Conservation (phyloP, 2,329 filamentous ascomycete genomes). For the Xylariales sp. region DNA sequence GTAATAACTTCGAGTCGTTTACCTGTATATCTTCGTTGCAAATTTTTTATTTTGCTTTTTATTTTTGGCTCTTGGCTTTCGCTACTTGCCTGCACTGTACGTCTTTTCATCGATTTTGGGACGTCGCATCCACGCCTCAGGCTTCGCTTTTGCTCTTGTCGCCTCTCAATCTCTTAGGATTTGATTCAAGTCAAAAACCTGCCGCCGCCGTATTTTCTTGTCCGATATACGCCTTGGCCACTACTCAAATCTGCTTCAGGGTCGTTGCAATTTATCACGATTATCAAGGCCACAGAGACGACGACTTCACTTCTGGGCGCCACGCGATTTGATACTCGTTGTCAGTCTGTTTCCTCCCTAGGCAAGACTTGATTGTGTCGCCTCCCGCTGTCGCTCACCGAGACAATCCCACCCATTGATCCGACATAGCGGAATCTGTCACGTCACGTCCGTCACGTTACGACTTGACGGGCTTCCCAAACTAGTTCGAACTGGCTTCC, state of each 20-base stretch:
- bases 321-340: not conserved
- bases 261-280: not conserved
- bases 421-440: constrained; percentile 1
- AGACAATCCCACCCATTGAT: constrained; percentile 7
- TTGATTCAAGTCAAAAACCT: not conserved
- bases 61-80: not conserved
- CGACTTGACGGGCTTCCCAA: not conserved
- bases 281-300: not conserved
- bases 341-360: not conserved
- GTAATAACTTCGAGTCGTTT: no score
- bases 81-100: not conserved
- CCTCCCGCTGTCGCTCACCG: constrained; percentile 6
- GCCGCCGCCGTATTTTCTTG: no score
- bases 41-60: no score
- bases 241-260: no score
- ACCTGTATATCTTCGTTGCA: no score
- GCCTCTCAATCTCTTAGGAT: not conserved
- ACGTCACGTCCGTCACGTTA: constrained; percentile 6
- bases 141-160: not conserved
- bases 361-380: constrained; percentile 4
- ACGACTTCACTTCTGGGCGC: not conserved
- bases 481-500: constrained; percentile 7
- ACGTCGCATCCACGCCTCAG: not conserved
- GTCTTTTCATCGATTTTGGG: not conserved
- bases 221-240: no score